These are phyloP conservation scores for Phytopythium delawarense DNA, from an alignment of 352 stramenopile species.

Conservation along the genomic window DNA sequence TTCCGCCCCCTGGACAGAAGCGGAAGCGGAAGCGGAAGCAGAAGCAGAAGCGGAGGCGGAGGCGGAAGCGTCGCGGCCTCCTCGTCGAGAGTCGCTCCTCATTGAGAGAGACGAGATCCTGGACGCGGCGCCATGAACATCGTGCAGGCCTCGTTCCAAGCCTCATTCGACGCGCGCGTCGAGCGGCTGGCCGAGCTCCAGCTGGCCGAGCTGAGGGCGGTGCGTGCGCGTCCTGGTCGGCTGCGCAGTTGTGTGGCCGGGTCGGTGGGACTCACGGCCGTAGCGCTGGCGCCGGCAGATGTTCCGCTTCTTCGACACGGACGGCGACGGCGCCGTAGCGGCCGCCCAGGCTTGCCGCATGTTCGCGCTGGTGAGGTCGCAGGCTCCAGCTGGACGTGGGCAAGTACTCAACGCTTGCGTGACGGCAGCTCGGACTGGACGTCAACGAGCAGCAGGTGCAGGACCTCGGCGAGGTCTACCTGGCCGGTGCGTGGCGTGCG, in stretches of 20 bases:
- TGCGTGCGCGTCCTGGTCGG: constrained; percentile 8
- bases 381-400: too few relatives aligned
- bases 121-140: constrained; percentile 34
- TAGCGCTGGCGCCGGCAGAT: constrained; percentile 25
- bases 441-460: constrained; percentile 46
- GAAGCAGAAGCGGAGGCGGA: neutral
- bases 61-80: neutral
- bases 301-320: constrained; percentile 73
- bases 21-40: neutral
- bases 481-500: constrained; percentile 30
- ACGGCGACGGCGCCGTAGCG: constrained; percentile 53
- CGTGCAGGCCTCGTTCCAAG: constrained; percentile 58
- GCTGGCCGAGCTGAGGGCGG: constrained; percentile 45
- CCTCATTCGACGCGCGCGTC: constrained; percentile 57
- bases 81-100: neutral
- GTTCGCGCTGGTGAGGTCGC: constrained; percentile 41
- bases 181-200: constrained; percentile 45
- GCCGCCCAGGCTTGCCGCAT: constrained; percentile 56
- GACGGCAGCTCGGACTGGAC: constrained; percentile 40
- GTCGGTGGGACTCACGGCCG: too few relatives aligned
- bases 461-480: constrained; percentile 60
- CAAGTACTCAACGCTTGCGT: too few relatives aligned
- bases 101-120: neutral
- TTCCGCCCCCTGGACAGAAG: neutral
- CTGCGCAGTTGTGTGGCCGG: rapidly evolving